Evolutionary conservation across 768 basidiomycete species (phyloP).

Genomic region (Sarcodon sp.): DNA sequence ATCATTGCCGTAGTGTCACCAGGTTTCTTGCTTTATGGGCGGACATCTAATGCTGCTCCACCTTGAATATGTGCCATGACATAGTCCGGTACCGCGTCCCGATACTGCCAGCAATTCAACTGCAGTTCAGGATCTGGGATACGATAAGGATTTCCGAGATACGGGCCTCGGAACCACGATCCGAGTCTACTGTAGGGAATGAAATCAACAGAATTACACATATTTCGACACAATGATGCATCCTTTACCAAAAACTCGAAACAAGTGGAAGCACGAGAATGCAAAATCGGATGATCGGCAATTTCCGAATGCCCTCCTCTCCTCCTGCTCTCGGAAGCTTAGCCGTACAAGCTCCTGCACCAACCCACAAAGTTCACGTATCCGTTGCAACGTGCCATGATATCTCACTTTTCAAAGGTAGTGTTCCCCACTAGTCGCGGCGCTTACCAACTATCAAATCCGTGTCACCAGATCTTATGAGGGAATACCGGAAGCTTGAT

Average conservation of each 20-base stretch:
- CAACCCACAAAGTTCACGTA: conserved; percentile 57
- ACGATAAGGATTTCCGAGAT: neutral
- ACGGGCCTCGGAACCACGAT: no score
- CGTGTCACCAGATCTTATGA: conserved; percentile 50
- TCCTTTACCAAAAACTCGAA: no score
- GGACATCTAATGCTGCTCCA: neutral
- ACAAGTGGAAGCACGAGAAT: no score
- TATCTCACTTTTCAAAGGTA: conserved; percentile 70
- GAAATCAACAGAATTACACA: no score
- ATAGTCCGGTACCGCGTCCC: neutral
- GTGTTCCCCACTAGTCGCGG: neutral
- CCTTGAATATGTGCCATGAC: neutral
- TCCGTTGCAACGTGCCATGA: conserved; percentile 64
- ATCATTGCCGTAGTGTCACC: no score
- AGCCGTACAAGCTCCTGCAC: conserved; percentile 51
- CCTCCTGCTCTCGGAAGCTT: conserved; percentile 49
- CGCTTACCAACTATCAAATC: conserved; percentile 1
- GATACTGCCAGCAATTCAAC: neutral
- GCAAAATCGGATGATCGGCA: conserved; percentile 8
- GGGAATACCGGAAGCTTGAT: conserved; percentile 71
- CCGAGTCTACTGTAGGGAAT: no score
- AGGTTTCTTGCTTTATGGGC: neutral
- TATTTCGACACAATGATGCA: no score
- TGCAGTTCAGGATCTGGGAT: neutral
- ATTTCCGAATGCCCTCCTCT: conserved; percentile 24